Percentiles rank a stretch among this genome's conserved stretches.
Evolutionary conservation across 1,139 yeast species (phyloP).

Genomic region (Suhomyces wounanorum): DNA sequence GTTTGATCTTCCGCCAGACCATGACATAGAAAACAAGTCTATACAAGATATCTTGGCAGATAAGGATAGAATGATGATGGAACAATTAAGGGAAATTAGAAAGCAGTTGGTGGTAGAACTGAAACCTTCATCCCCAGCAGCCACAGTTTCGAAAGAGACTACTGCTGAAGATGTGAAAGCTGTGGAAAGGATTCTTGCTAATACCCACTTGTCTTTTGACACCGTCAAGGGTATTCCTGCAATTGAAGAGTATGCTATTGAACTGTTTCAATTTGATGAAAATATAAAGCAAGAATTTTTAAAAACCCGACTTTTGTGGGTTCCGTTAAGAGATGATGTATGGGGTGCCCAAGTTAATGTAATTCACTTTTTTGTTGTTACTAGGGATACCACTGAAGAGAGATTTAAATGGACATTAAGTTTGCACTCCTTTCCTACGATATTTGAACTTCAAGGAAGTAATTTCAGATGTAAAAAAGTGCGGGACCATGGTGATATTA

Average conservation of each 20-base stretch:
- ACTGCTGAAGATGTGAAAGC: slow-evolving; percentile 5
- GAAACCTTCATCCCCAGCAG: too few species aligned
- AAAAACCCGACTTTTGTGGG: neutral
- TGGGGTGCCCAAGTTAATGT: neutral
- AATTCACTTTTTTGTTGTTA: neutral
- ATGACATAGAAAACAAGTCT: slow-evolving; percentile 31
- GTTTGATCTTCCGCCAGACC: slow-evolving; percentile 42
- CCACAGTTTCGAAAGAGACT: slow-evolving; percentile 14
- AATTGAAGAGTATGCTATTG: neutral
- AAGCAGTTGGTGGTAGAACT: slow-evolving; percentile 13
- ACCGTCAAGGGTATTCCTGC: neutral
- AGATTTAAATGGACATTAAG: neutral
- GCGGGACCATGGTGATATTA: neutral
- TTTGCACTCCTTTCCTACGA: neutral
- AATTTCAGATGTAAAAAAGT: neutral
- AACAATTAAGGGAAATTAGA: slow-evolving; percentile 21
- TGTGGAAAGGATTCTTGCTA: neutral
- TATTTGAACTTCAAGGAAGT: neutral
- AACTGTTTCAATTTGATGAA: neutral
- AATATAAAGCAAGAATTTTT: neutral
- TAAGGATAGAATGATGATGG: neutral
- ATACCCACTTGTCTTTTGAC: neutral
- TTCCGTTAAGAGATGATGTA: neutral
- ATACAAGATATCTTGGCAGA: slow-evolving; percentile 21
- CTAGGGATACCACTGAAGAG: neutral